Percentiles rank a stretch among this genome's conserved stretches.
phyloP scores from a whole-genome alignment of 1,284 basidiomycete species.

The Cutaneotrichosporon sp. region DNA sequence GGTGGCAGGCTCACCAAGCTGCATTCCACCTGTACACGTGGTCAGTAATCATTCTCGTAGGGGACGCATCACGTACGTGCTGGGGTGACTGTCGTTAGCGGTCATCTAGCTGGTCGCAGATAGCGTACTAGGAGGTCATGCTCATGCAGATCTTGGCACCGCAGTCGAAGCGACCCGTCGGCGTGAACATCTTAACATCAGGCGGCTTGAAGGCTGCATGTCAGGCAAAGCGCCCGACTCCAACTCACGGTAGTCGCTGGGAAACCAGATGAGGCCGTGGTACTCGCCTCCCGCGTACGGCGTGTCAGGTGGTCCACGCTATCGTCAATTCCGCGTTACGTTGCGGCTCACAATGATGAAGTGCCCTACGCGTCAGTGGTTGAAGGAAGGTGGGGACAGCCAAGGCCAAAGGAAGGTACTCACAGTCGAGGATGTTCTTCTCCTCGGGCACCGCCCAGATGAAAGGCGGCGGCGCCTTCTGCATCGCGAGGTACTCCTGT shows the following conservation, averaged over 20 bases:
- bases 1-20: constrained; percentile 35
- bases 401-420: constrained; percentile 59
- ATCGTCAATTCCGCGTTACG: neutral
- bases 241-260: constrained; percentile 74
- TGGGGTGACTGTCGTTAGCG: constrained; percentile 43
- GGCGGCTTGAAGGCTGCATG: constrained; percentile 78
- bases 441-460: constrained; percentile 91
- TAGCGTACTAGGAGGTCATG: constrained; percentile 83
- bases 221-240: neutral
- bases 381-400: constrained; percentile 58
- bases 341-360: constrained; percentile 70
- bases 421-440: constrained; percentile 78
- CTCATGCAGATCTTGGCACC: constrained; percentile 95
- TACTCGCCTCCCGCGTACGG: constrained; percentile 91
- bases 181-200: constrained; percentile 96
- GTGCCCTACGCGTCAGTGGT: constrained; percentile 65
- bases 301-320: constrained; percentile 91
- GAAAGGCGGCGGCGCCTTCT: constrained; percentile 88
- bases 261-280: constrained; percentile 72
- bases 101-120: neutral
- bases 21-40: constrained; percentile 47
- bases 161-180: constrained; percentile 86
- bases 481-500: constrained; percentile 91
- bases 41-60: constrained; percentile 17
- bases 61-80: constrained; percentile 37